Evolutionary conservation across 2,329 filamentous ascomycete species (phyloP), one percentile per base, ranked within the genome.

Genomic region (Ophiostoma tasmaniense): DNA sequence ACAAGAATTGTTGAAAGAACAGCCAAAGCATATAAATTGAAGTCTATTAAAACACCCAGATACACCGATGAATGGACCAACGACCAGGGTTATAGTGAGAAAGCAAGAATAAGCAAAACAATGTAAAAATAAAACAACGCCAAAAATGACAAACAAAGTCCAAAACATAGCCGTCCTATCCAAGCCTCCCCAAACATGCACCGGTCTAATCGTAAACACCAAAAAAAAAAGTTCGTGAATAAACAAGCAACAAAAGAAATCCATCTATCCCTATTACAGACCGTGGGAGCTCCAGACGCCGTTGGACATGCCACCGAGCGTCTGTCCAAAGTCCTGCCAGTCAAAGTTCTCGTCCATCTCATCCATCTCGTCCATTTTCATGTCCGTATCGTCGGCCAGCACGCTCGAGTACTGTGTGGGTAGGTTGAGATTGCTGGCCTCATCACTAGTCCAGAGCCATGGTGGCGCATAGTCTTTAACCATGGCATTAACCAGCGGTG

Each of bases 391-490:
- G 33, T 78, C 76, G 1, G 59, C 52, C 28, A 69, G 70, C 62
- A 67, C 71, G 68, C 64, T 71, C 70, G 70, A 74, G 52, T 65
- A 67, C 50, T 67, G 70, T 25, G 37, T 37, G 8, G 55, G 0
- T 10, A 35, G n/a, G 28, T 33, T 35, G 6, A 64, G 33, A 37
- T 37, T 64, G 33, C 35, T 45, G 10, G 64, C 20, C 14, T 20
- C 33, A 25, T 79, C 79, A 14, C 78, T 78, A 1, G 82, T 82
- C 64, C 85, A 87, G 72, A 85, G 79, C 72, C 85, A 87, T 65
- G 85, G 84, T 6, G 85, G 82, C 1, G 84, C 80, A 13, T 82
- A 82, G 30, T 80, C 80, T 2, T 79, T 79, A 28, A 73, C 79
- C 1, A 78, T 84, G 5, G 82, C 83, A 3, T 85, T 73, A 5